Conservation (phyloP, 208 protist genomes). For the Trypanosoma rangeli region DNA sequence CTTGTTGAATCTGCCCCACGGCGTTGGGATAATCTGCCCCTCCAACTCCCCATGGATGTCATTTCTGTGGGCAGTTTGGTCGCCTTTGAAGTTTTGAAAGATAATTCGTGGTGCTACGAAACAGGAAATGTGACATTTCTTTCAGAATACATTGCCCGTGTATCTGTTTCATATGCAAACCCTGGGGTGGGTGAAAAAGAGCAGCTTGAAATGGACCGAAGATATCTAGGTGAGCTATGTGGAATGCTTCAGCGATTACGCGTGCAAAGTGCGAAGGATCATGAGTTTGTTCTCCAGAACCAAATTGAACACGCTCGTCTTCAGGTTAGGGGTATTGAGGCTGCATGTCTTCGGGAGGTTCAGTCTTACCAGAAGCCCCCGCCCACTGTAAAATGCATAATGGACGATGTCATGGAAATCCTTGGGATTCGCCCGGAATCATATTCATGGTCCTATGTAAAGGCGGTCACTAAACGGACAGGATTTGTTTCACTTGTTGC, state of each 20-base stretch:
- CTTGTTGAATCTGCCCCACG: background rate
- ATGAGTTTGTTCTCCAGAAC: conserved; percentile 11
- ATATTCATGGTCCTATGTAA: conserved; percentile 28
- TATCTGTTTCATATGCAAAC: conserved; percentile 14
- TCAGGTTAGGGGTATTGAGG: conserved; percentile 36
- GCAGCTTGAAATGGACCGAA: conserved; percentile 5
- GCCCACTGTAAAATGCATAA: conserved; percentile 25
- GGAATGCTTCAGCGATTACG: conserved; percentile 12
- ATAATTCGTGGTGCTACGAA: conserved; percentile 6
- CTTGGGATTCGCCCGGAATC: conserved; percentile 25
- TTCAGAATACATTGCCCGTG: conserved; percentile 18
- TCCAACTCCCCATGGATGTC: background rate
- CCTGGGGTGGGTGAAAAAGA: conserved; percentile 7
- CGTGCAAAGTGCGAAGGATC: conserved; percentile 14
- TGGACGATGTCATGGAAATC: conserved; percentile 42
- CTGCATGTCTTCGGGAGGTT: conserved; percentile 36
- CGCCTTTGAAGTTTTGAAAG: conserved; percentile 22
- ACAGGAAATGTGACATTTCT: conserved; percentile 25
- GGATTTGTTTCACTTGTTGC: conserved; percentile 40
- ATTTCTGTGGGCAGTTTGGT: conserved; percentile 20
- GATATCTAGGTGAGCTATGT: conserved; percentile 4
- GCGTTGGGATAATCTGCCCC: background rate
- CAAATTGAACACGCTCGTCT: conserved; percentile 30
- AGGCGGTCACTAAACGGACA: conserved; percentile 23
- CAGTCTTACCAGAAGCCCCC: conserved; percentile 31